Conservation (phyloP, 2,329 filamentous ascomycete genomes). For the Hortaea sp. region DNA sequence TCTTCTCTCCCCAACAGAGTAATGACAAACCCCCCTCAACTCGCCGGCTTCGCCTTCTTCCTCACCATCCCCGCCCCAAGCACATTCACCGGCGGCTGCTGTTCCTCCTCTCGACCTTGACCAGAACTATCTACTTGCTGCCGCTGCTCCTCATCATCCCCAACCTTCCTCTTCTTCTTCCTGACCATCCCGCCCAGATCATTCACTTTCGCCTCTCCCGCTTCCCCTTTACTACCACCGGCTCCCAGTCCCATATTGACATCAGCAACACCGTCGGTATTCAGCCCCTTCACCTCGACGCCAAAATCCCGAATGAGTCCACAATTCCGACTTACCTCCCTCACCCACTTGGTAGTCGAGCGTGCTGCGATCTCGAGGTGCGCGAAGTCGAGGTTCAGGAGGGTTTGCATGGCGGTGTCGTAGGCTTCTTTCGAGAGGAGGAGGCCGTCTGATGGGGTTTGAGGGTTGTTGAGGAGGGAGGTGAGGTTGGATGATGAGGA, state of each 20-base stretch:
- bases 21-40: not conserved
- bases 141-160: constrained; percentile 3
- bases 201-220: constrained; percentile 11
- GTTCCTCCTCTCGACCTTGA: not conserved
- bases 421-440: constrained; percentile 25
- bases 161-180: constrained; percentile 41
- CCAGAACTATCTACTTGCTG: too few species aligned
- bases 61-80: constrained; percentile 42
- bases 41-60: constrained; percentile 45
- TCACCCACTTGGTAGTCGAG: constrained; percentile 61
- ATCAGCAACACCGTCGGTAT: too few species aligned
- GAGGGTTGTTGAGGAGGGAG: constrained; percentile 10
- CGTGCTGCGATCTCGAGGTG: constrained; percentile 51
- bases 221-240: not conserved
- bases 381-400: constrained; percentile 66
- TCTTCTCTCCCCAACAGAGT: too few species aligned
- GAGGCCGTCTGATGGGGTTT: constrained; percentile 7
- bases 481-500: constrained; percentile 2
- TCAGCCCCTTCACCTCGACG: constrained; percentile 3
- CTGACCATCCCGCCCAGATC: constrained; percentile 30
- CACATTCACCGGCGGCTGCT: constrained; percentile 34
- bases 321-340: constrained; percentile 43
- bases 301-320: constrained; percentile 13
- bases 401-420: constrained; percentile 43
- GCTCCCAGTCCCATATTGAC: too few species aligned